Evolutionary conservation across 164 flowering plant genomes (phyloP), one percentile per base, ranked within the genome.

Genomic region (Tinospora cordifolia): DNA sequence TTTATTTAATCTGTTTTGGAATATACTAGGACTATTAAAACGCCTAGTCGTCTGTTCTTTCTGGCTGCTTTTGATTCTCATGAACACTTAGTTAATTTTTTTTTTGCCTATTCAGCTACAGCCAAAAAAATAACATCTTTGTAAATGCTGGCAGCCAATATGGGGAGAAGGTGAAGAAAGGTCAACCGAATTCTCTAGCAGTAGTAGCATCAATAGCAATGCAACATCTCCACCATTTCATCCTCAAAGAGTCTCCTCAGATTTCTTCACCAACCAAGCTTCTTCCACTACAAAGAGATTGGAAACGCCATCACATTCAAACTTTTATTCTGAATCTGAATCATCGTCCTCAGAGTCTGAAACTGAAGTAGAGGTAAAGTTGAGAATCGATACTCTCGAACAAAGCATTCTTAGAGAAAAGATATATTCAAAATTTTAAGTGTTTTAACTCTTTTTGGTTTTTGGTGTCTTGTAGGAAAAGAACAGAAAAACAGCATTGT

Each of bases 391-490:
- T 81, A 68, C 62, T 24, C 63, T 75, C 83, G 67, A 82, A 65
- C 66, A 62, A 21, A 4, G 25, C 3, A 54, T 54, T 54, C 4
- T 21, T 2, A 46, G n/a, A 40, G n/a, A 24, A 34, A 26, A 26
- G n/a, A n/a, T n/a, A n/a, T n/a, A 22, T 21, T 54, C 8, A 54
- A 54, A 54, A 10, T 34, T 34, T 62, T 46, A 5, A 36, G 34
- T 21, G 10, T 72, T 63, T 60, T 2, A 49, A 25, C n/a, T 36
- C 30, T 44, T 49, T 34, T 3, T 66, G 64, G 51, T 65, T n/a
- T n/a, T n/a, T n/a, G n/a, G 27, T 63, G 62, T 84, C 80, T 72
- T 85, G 67, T 80, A 90, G 96, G 88, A 81, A 76, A 84, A 75
- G 69, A 77, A 75, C 80, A 72, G 71, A 72, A 71, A 73, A 75